Conservation (phyloP, 768 basidiomycete species). For the Myochromella boudieri region DNA sequence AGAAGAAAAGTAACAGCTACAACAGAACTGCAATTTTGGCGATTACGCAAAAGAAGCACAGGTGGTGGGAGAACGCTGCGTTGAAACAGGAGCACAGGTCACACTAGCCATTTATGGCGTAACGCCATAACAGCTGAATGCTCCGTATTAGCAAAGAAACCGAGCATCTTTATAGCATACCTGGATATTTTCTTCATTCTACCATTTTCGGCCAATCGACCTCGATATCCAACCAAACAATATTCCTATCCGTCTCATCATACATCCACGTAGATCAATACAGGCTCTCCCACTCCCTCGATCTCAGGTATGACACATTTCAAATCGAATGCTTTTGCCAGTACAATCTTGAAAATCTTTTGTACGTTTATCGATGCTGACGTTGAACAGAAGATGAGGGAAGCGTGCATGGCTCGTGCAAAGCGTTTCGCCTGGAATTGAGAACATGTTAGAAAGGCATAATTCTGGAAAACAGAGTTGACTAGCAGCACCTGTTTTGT, state of each 20-base stretch:
- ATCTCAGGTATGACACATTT: conserved; percentile 99
- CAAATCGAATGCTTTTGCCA: conserved; percentile 96
- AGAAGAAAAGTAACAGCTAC: neutral
- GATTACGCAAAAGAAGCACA: conserved; percentile 1
- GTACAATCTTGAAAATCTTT: conserved; percentile 98
- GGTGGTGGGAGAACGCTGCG: conserved; percentile 3
- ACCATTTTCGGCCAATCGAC: conserved; percentile 18
- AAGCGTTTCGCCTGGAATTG: conserved; percentile 86
- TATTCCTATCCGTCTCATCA: conserved; percentile 31
- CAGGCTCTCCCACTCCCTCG: conserved; percentile 93
- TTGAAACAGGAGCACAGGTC: neutral
- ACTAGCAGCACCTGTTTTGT: conserved; percentile 79
- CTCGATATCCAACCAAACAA: conserved; percentile 12
- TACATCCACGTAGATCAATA: conserved; percentile 91
- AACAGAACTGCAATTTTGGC: neutral
- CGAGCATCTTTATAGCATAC: conserved; percentile 15
- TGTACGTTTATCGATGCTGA: conserved; percentile 99
- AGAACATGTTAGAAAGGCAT: conserved; percentile 6
- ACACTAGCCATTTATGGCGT: no score
- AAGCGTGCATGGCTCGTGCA: conserved; percentile 98
- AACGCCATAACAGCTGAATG: no score
- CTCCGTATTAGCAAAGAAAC: no score
- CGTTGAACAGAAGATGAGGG: conserved; percentile 99
- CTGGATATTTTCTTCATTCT: conserved; percentile 31
- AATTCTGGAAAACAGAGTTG: neutral